These are phyloP conservation scores for Tulasnella sp. DNA, from an alignment of 768 basidiomycete genomes.

Conservation along the genomic window DNA sequence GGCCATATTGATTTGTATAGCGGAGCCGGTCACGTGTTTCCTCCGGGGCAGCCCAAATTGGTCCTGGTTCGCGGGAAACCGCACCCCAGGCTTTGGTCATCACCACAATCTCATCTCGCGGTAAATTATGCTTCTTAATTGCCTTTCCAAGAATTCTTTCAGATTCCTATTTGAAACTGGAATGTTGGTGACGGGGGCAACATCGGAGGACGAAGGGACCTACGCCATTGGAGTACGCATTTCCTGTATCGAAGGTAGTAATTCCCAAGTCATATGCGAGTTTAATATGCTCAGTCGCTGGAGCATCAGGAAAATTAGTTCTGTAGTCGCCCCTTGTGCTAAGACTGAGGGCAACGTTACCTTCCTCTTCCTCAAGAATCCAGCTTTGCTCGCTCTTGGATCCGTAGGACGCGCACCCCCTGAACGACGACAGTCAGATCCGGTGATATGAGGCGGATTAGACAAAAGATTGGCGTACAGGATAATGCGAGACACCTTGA, in stretches of 20 bases:
- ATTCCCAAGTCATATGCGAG: slow-evolving; percentile 1
- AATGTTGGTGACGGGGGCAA: neutral
- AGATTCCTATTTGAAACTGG: neutral
- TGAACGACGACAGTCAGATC: neutral
- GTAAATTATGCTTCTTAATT: neutral
- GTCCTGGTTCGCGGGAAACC: neutral
- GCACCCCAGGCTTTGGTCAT: slow-evolving; percentile 10
- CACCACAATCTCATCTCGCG: slow-evolving; percentile 29
- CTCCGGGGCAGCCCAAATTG: neutral
- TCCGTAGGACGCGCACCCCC: neutral
- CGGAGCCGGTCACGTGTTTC: neutral
- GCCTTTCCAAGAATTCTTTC: slow-evolving; percentile 7
- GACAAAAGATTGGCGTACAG: neutral
- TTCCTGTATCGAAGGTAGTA: neutral
- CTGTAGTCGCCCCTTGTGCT: neutral
- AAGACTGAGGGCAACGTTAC: neutral
- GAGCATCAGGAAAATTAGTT: neutral
- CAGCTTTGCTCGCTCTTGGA: slow-evolving; percentile 4
- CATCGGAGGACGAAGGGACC: neutral
- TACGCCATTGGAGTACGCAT: neutral
- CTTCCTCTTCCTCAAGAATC: neutral
- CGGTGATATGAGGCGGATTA: neutral
- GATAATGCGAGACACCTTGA: slow-evolving; percentile 5
- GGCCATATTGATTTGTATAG: slow-evolving; percentile 14
- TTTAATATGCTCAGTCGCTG: neutral